phyloP scores from a whole-genome alignment of 2,329 filamentous ascomycete species.

The Mycosphaerella sp. region DNA sequence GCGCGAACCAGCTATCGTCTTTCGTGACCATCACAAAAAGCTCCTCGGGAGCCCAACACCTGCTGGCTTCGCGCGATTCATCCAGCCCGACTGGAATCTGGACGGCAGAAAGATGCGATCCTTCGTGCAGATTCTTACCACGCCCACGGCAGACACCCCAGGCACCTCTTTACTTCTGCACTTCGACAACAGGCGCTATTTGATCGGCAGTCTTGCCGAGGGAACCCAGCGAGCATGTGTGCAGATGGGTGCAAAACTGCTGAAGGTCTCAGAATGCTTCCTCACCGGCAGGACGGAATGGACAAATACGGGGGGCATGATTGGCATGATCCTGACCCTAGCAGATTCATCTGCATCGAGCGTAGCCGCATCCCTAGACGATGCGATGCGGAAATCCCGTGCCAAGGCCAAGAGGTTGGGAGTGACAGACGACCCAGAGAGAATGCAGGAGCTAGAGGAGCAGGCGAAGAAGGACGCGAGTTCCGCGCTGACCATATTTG shows the following conservation, averaged over 20 bases:
- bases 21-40: background rate
- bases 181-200: conserved; percentile 74
- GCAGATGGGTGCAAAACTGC: conserved; percentile 60
- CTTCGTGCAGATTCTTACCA: conserved; percentile 67
- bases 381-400: conserved; percentile 36
- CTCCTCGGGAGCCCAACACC: conserved; percentile 8
- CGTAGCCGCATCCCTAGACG: conserved; percentile 39
- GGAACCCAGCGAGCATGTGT: conserved; percentile 73
- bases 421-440: conserved; percentile 20
- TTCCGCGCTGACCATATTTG: conserved; percentile 61
- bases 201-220: conserved; percentile 77
- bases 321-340: conserved; percentile 79
- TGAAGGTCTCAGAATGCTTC: conserved; percentile 70
- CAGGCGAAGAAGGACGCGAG: conserved; percentile 32
- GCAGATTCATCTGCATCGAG: conserved; percentile 58
- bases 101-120: conserved; percentile 56
- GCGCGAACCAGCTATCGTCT: background rate
- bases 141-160: conserved; percentile 80
- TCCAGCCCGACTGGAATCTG: background rate
- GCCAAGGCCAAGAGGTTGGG: conserved; percentile 33
- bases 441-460: conserved; percentile 27
- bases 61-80: background rate
- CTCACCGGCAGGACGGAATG: conserved; percentile 72
- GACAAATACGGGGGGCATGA: conserved; percentile 69
- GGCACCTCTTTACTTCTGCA: conserved; percentile 73